Percentiles rank a stretch among this genome's conserved stretches.
Evolutionary conservation across 2,329 filamentous ascomycete species (phyloP).

Genomic region (Rachicladosporium sp.): DNA sequence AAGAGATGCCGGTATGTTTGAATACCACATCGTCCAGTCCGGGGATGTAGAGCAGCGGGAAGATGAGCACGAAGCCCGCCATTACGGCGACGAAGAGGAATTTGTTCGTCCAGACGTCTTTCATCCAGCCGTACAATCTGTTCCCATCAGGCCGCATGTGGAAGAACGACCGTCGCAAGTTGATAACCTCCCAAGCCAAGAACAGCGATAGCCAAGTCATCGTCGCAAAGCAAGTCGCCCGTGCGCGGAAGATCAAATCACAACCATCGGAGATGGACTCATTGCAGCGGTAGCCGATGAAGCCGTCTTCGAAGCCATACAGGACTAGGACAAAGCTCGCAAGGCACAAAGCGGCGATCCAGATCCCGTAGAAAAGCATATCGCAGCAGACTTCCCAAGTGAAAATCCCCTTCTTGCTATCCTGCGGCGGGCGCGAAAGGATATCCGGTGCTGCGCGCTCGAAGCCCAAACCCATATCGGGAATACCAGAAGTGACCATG

Average conservation of each 20-base stretch:
- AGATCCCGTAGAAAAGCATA: constrained; percentile 66
- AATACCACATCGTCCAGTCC: constrained; percentile 51
- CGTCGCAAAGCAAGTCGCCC: constrained; percentile 61
- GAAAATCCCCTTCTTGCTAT: constrained; percentile 57
- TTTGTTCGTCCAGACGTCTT: constrained; percentile 26
- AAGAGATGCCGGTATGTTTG: constrained; percentile 48
- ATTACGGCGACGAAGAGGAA: constrained; percentile 29
- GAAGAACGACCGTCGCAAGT: constrained; percentile 11
- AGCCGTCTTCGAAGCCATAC: constrained; percentile 43
- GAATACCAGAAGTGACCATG: constrained; percentile 79
- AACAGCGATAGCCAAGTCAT: constrained; percentile 64
- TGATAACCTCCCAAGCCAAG: constrained; percentile 62
- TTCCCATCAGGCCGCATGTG: constrained; percentile 2
- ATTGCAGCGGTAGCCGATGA: constrained; percentile 50
- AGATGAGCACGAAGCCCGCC: constrained; percentile 29
- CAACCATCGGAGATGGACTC: constrained; percentile 42
- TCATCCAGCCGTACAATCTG: constrained; percentile 8
- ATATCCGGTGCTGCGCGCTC: constrained; percentile 65
- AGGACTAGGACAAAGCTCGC: constrained; percentile 51
- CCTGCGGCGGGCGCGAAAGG: constrained; percentile 67
- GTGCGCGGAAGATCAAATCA: constrained; percentile 55
- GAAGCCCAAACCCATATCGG: constrained; percentile 77
- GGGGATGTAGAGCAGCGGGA: constrained; percentile 46
- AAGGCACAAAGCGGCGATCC: constrained; percentile 62
- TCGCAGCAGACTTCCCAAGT: constrained; percentile 66